These are phyloP conservation scores for Bocquillonia castaneifolia DNA, from an alignment of 441 rosid genomes.

Conservation along the genomic window DNA sequence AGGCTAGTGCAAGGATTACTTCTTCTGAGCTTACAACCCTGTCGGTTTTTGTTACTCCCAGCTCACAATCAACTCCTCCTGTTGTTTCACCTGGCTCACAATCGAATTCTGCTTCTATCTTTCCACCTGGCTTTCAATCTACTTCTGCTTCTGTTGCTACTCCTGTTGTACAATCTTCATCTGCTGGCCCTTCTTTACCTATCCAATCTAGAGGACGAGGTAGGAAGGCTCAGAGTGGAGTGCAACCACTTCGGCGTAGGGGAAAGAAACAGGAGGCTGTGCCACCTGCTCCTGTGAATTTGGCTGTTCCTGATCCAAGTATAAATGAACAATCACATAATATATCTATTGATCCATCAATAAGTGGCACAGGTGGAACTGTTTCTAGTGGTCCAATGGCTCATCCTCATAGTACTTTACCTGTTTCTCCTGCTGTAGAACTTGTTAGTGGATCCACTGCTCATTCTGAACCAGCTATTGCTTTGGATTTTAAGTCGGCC, in stretches of 20 bases:
- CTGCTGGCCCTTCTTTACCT: constrained; percentile 25
- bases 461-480: constrained; percentile 32
- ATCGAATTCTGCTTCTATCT: constrained; percentile 7
- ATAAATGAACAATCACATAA: constrained; percentile 32
- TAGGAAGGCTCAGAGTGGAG: constrained; percentile 51
- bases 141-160: constrained; percentile 19
- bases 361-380: constrained; percentile 25
- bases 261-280: constrained; percentile 54
- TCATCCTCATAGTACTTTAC: constrained; percentile 23
- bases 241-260: constrained; percentile 53
- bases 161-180: not conserved
- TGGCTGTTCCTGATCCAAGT: constrained; percentile 34
- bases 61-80: constrained; percentile 33
- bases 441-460: constrained; percentile 25
- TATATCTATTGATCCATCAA: constrained; percentile 20
- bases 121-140: constrained; percentile 4
- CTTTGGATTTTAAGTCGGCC: constrained; percentile 33
- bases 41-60: constrained; percentile 30
- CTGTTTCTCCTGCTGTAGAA: constrained; percentile 31
- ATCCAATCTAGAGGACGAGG: constrained; percentile 56
- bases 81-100: not conserved
- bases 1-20: constrained; percentile 21
- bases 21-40: constrained; percentile 36
- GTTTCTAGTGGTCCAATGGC: constrained; percentile 31
- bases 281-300: constrained; percentile 27